Percentiles rank a stretch among this genome's conserved stretches.
These are phyloP conservation scores for Penicillium roqueforti DNA, from an alignment of 495 filamentous ascomycete genomes.

Conservation along the genomic window DNA sequence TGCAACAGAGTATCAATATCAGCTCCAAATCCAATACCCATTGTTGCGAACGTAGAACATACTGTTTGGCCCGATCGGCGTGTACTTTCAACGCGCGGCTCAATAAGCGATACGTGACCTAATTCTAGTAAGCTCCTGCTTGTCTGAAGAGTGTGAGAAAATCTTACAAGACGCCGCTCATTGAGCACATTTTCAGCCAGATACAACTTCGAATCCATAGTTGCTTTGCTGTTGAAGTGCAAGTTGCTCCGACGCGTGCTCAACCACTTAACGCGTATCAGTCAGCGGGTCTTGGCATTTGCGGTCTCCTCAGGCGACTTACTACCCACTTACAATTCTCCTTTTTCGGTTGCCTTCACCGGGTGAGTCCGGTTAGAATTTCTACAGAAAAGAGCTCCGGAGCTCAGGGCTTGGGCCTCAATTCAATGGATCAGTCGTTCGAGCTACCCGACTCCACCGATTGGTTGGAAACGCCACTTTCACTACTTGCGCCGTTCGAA, in stretches of 20 bases:
- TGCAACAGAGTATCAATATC: not conserved
- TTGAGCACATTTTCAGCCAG: slow-evolving; percentile 72
- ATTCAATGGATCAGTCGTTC: slow-evolving; percentile 44
- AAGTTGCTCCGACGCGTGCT: slow-evolving; percentile 34
- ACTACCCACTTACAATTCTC: slow-evolving; percentile 15
- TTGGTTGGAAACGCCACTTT: slow-evolving; percentile 79
- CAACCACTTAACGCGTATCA: slow-evolving; percentile 50
- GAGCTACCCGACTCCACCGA: slow-evolving; percentile 86
- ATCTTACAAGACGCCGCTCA: slow-evolving; percentile 67
- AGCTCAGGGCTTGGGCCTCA: not conserved
- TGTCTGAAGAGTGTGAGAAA: not conserved
- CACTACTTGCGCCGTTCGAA: slow-evolving; percentile 70
- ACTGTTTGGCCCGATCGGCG: slow-evolving; percentile 80
- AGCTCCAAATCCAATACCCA: not conserved
- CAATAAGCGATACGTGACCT: slow-evolving; percentile 84
- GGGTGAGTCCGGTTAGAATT: not conserved
- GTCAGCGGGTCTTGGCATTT: slow-evolving; percentile 45
- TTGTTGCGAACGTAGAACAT: slow-evolving; percentile 17
- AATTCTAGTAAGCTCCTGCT: slow-evolving; percentile 2
- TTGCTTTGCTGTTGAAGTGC: slow-evolving; percentile 10
- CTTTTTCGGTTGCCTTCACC: not conserved
- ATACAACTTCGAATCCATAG: slow-evolving; percentile 60
- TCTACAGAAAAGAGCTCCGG: not conserved
- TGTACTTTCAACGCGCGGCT: slow-evolving; percentile 77
- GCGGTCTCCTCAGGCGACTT: not conserved